These are phyloP conservation scores for Cryptococcus wingfieldii DNA, from an alignment of 1,284 basidiomycete genomes.

Conservation along the genomic window DNA sequence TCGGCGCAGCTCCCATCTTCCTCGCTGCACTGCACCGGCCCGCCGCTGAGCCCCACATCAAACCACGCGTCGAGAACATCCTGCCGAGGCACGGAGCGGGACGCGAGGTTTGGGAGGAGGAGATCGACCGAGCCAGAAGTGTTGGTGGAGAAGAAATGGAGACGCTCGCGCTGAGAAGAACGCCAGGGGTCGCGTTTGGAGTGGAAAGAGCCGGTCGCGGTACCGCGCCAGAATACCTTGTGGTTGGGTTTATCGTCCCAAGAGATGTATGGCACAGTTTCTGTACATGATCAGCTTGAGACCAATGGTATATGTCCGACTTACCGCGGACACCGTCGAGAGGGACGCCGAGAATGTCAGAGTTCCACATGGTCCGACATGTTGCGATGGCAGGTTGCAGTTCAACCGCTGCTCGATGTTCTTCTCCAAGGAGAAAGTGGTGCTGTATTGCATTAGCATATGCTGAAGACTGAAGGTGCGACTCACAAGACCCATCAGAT, in stretches of 20 bases:
- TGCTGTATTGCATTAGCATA: conserved; percentile 15
- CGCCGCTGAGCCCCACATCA: conserved; percentile 38
- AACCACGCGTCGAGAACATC: conserved; percentile 32
- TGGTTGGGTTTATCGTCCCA: conserved; percentile 45
- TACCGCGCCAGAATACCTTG: conserved; percentile 48
- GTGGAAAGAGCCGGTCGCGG: conserved; percentile 49
- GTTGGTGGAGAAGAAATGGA: conserved; percentile 40
- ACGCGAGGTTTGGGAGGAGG: conserved; percentile 3
- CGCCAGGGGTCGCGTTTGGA: conserved; percentile 42
- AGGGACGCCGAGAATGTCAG: conserved; percentile 36
- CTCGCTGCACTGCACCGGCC: conserved; percentile 39
- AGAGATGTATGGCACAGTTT: conserved; percentile 18
- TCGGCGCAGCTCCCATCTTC: conserved; percentile 47
- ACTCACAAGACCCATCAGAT: conserved; percentile 31
- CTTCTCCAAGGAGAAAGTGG: conserved; percentile 20
- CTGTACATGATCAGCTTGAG: conserved; percentile 7
- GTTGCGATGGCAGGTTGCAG: conserved; percentile 25
- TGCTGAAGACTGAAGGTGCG: not conserved
- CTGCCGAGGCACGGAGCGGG: conserved; percentile 17
- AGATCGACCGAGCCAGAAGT: conserved; percentile 6
- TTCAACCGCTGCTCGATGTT: conserved; percentile 15
- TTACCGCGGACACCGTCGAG: conserved; percentile 37
- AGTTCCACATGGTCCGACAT: conserved; percentile 28
- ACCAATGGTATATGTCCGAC: not conserved
- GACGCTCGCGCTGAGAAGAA: conserved; percentile 46